These are phyloP conservation scores for Suillus alpinus DNA, from an alignment of 768 basidiomycete species.

Conservation along the genomic window DNA sequence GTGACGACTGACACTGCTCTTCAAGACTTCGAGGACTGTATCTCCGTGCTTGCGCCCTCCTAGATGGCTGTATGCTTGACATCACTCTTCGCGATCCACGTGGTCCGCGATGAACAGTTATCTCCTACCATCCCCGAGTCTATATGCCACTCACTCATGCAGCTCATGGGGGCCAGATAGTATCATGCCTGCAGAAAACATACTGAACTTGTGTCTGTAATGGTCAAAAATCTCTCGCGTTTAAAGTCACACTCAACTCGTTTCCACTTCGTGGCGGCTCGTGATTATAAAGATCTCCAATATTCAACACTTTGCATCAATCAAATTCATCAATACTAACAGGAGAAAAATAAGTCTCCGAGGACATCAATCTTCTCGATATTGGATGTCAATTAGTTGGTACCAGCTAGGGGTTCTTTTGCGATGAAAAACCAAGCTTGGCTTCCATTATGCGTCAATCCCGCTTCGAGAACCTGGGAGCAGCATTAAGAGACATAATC, in stretches of 20 bases:
- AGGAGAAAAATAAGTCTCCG: neutral
- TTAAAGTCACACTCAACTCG: neutral
- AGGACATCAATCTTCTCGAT: neutral
- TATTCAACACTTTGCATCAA: neutral
- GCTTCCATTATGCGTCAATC: neutral
- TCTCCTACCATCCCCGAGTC: too few relatives aligned
- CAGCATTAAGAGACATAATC: neutral
- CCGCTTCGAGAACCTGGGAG: neutral
- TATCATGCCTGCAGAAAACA: neutral
- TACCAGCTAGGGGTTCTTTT: constrained; percentile 2
- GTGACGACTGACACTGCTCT: too few relatives aligned
- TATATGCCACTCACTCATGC: too few relatives aligned
- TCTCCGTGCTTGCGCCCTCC: neutral
- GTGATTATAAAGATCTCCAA: neutral
- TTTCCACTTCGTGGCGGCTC: neutral
- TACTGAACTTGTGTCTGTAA: neutral
- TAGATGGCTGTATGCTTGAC: neutral
- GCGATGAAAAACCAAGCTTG: constrained; percentile 11
- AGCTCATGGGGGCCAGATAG: too few relatives aligned
- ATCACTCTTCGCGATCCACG: neutral
- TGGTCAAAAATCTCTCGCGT: neutral
- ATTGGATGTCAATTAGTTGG: neutral
- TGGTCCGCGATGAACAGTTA: neutral
- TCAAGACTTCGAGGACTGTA: neutral
- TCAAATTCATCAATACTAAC: neutral